Evolutionary conservation across 805 yeast species (phyloP).

Genomic region (Starmerella floricola): DNA sequence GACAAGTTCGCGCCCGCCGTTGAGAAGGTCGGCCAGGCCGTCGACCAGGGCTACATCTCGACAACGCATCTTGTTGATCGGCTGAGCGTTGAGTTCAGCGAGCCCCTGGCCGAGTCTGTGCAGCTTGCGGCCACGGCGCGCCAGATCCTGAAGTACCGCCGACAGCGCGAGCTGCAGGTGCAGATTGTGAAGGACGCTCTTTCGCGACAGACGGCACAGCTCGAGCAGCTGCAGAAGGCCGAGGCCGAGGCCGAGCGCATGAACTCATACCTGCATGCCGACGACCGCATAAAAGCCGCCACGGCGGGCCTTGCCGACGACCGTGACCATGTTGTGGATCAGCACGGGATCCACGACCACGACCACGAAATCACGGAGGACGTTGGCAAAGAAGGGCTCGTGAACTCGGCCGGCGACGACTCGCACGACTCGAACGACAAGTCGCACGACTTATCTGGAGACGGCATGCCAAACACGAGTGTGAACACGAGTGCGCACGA

Average conservation of each 20-base stretch:
- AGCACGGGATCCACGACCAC: slow-evolving; percentile 7
- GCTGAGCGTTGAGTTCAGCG: slow-evolving; percentile 48
- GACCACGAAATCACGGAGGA: slow-evolving; percentile 8
- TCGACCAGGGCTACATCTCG: slow-evolving; percentile 50
- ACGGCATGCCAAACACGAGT: too few species aligned
- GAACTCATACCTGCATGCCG: slow-evolving; percentile 27
- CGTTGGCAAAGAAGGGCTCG: neutral
- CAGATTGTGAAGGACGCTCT: slow-evolving; percentile 35
- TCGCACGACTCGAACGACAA: neutral
- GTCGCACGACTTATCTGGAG: neutral
- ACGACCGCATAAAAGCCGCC: slow-evolving; percentile 22
- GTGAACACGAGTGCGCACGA: too few species aligned
- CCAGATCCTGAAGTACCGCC: slow-evolving; percentile 48
- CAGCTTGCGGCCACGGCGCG: slow-evolving; percentile 49
- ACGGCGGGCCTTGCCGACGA: slow-evolving; percentile 8
- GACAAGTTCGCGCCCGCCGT: slow-evolving; percentile 38
- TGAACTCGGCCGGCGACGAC: neutral
- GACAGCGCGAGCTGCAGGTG: slow-evolving; percentile 43
- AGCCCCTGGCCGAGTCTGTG: slow-evolving; percentile 60
- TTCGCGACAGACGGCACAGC: slow-evolving; percentile 26
- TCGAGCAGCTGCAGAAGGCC: slow-evolving; percentile 33
- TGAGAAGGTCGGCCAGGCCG: slow-evolving; percentile 76
- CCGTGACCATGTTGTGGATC: slow-evolving; percentile 10
- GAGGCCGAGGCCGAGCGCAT: slow-evolving; percentile 38
- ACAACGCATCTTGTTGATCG: slow-evolving; percentile 41